phyloP scores from a whole-genome alignment of 345 rosid species.

The Psidium guajava region DNA sequence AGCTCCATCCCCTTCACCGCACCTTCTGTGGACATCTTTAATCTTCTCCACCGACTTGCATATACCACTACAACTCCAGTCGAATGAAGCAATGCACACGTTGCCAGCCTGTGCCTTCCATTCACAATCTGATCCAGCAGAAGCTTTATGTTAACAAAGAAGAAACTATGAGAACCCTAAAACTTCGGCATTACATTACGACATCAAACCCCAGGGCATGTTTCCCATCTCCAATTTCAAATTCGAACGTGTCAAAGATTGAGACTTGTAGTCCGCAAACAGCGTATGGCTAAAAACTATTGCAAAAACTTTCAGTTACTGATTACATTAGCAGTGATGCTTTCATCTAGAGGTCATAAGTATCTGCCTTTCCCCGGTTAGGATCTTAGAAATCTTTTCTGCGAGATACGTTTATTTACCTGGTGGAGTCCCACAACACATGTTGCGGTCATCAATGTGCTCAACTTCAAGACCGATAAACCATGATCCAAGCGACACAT shows the following conservation, averaged over 20 bases:
- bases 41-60: conserved; percentile 93
- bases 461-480: conserved; percentile 95
- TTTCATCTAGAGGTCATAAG: background rate
- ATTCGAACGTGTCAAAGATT: background rate
- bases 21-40: conserved; percentile 66
- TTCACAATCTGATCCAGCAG: conserved; percentile 49
- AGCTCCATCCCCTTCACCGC: conserved; percentile 82
- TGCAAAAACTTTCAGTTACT: background rate
- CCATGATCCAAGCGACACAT: conserved; percentile 94
- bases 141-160: background rate
- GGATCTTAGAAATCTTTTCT: background rate
- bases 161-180: background rate
- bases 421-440: conserved; percentile 98
- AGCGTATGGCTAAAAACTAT: background rate
- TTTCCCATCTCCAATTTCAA: background rate
- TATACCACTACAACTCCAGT: conserved; percentile 98
- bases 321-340: background rate
- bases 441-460: conserved; percentile 84
- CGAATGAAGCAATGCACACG: conserved; percentile 83
- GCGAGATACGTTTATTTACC: conserved; percentile 25
- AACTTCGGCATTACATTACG: background rate
- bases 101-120: conserved; percentile 97
- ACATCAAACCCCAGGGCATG: background rate
- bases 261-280: background rate
- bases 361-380: background rate